phyloP scores from a whole-genome alignment of 441 rosid genomes.

The Euphorbia corollata region DNA sequence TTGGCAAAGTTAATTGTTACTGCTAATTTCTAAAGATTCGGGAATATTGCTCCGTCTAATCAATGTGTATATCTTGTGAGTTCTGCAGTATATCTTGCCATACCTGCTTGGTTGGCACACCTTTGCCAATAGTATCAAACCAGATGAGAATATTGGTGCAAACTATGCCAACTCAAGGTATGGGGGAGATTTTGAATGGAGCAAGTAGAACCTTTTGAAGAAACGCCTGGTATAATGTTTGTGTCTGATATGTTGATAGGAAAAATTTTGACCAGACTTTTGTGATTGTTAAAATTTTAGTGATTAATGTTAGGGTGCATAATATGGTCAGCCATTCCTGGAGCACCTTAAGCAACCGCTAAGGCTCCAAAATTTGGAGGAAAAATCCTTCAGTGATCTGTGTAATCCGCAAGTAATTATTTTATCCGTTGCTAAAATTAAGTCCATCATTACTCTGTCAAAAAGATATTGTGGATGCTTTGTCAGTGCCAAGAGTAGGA shows the following conservation, averaged over 20 bases:
- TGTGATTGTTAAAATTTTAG: neutral
- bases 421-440: no score
- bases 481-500: no score
- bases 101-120: conserved; percentile 86
- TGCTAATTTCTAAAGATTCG: neutral
- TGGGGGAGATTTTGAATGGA: conserved; percentile 81
- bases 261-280: conserved; percentile 7
- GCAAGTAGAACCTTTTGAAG: conserved; percentile 30
- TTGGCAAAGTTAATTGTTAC: neutral
- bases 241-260: conserved; percentile 4
- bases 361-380: no score
- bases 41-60: neutral
- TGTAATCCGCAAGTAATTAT: no score
- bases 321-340: no score
- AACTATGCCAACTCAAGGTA: conserved; percentile 47
- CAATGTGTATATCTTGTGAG: neutral
- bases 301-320: neutral
- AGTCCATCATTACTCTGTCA: no score
- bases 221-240: neutral
- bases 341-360: no score
- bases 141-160: conserved; percentile 32
- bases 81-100: conserved; percentile 69
- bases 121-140: conserved; percentile 50
- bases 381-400: no score
- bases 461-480: no score